Base-by-base conservation (phyloP, 345 rosid species). In the Moricandia arvensis region DNA sequence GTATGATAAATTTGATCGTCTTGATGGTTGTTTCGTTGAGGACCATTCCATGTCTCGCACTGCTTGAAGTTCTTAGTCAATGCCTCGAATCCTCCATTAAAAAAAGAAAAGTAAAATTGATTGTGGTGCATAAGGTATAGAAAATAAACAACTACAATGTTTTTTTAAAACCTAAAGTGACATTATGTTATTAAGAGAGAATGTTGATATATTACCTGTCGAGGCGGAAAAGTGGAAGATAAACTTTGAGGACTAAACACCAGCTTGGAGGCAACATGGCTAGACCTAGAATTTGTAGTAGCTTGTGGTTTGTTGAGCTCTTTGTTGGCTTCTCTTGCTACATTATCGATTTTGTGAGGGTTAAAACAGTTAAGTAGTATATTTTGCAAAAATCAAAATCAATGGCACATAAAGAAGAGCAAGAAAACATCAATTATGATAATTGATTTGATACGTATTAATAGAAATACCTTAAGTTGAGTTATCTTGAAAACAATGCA, bases 51-150 rank as follows among this genome's bases (percentile, higher is more conserved):
- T 21, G 82, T 57, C 63, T 83, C 76, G 76, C 80, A 84, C 80
- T 83, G 83, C 16, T 63, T 81, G 67, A 81, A 76, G 75, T 81
- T 85, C 75, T 84, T 85, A 70, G 71, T 83, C 88, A 83, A 82
- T 31, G 83, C 78, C 70, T 79, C 84, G 75, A 76, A 78, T 66
- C 78, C 83, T 74, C 81, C 87, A 29, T 16, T 53, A 10, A 71
- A 61, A 24, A 68, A 12, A 13, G 16, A 17, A 74, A 55, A 27
- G 37, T 26, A 71, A 49, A 49, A 49, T 7, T 15, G 21, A 9
- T 45, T 45, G 3, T 45, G 17, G 17, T 13, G 51, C 51, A 0
- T n/a, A 45, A 45, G 53, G 17, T 45, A 45, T 45, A 5, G 8
- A 45, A 45, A 38, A 27, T 3, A 27, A 1, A 27, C 49, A 41